phyloP scores from a whole-genome alignment of 768 basidiomycete genomes.

The Pulveroboletus sp. region DNA sequence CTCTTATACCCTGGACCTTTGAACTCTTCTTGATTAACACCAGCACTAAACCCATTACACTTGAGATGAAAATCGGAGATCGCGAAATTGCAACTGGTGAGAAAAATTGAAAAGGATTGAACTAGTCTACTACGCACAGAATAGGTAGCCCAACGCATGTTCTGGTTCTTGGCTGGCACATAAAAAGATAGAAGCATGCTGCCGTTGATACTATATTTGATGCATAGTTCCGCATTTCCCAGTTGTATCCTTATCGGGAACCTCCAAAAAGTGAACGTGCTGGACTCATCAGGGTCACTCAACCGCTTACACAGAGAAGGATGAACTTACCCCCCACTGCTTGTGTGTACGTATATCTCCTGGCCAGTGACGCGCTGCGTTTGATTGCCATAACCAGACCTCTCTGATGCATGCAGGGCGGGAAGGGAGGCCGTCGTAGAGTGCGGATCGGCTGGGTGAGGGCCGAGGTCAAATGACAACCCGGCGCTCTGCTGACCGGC shows the following conservation, averaged over 20 bases:
- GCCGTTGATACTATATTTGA: constrained; percentile 79
- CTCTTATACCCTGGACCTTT: constrained; percentile 71
- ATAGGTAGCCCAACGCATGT: constrained; percentile 89
- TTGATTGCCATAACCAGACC: constrained; percentile 24
- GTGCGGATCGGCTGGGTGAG: constrained; percentile 73
- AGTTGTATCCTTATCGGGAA: constrained; percentile 84
- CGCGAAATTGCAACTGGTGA: background rate
- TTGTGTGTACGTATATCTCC: constrained; percentile 67
- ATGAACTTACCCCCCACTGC: constrained; percentile 46
- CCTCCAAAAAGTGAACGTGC: constrained; percentile 91
- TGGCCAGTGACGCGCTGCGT: constrained; percentile 50
- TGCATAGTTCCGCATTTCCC: constrained; percentile 60
- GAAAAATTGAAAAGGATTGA: background rate
- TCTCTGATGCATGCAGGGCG: constrained; percentile 2
- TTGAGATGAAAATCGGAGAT: constrained; percentile 22
- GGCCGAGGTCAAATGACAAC: constrained; percentile 50
- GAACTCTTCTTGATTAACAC: constrained; percentile 87
- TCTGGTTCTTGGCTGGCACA: constrained; percentile 74
- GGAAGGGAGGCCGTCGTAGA: constrained; percentile 38
- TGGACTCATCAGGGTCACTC: constrained; percentile 25
- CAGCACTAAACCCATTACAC: constrained; percentile 88
- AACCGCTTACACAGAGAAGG: background rate
- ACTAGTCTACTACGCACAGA: constrained; percentile 47
- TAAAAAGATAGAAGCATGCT: constrained; percentile 75
- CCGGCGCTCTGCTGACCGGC: constrained; percentile 24